These are phyloP conservation scores for Blastobotrys americana DNA, from an alignment of 805 yeast genomes.

Conservation along the genomic window DNA sequence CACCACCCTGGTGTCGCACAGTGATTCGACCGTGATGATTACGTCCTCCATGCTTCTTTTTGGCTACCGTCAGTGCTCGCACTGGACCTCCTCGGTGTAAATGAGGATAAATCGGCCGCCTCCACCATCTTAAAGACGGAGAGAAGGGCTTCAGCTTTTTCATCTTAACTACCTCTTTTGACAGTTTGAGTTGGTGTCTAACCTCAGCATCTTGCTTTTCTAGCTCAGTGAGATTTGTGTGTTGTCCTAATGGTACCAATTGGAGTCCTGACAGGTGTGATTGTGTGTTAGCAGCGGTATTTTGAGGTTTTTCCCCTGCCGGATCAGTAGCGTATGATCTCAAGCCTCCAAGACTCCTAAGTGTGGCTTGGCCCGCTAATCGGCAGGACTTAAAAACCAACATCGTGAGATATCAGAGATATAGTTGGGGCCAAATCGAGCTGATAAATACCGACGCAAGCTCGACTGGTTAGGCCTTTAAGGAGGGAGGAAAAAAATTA, in stretches of 20 bases:
- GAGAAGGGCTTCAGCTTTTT: constrained; percentile 73
- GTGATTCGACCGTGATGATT: constrained; percentile 83
- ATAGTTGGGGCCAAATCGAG: too few relatives aligned
- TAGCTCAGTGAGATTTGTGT: constrained; percentile 48
- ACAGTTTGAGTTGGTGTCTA: constrained; percentile 63
- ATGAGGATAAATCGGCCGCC: constrained; percentile 80
- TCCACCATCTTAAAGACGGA: constrained; percentile 84
- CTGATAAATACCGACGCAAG: too few relatives aligned
- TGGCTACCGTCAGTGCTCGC: constrained; percentile 63
- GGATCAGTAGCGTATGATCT: too few relatives aligned
- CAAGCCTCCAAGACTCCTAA: too few relatives aligned
- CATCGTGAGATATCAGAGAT: too few relatives aligned
- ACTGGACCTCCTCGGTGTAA: constrained; percentile 81
- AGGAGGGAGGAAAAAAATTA: too few relatives aligned
- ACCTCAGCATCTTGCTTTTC: constrained; percentile 72
- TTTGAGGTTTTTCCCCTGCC: too few relatives aligned
- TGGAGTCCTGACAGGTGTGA: too few relatives aligned
- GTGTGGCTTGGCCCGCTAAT: too few relatives aligned
- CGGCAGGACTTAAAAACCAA: too few relatives aligned
- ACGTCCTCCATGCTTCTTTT: constrained; percentile 76
- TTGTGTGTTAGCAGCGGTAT: too few relatives aligned
- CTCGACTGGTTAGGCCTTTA: too few relatives aligned
- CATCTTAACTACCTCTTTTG: constrained; percentile 62
- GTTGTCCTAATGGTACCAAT: constrained; percentile 21
- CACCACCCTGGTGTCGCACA: constrained; percentile 95